These are phyloP conservation scores for Ambrosia trifida DNA, from an alignment of 129 eudicot genomes.

Conservation along the genomic window DNA sequence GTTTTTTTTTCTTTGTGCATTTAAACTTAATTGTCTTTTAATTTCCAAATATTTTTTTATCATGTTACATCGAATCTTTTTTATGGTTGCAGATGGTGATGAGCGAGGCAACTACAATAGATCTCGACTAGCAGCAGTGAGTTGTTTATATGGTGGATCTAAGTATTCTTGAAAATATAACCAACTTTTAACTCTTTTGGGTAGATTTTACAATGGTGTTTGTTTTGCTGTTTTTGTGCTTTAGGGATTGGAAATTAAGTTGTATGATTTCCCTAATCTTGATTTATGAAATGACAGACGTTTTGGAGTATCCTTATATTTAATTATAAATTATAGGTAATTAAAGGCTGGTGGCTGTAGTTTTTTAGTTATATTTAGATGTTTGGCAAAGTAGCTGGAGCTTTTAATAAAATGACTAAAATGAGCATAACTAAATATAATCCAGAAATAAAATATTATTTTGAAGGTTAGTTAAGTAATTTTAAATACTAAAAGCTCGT, in stretches of 20 bases:
- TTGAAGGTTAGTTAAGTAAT: no score
- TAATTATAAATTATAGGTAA: no score
- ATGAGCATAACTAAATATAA: no score
- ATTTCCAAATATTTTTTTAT: not conserved
- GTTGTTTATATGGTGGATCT: constrained; percentile 11
- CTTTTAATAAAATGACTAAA: no score
- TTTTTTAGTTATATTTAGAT: no score
- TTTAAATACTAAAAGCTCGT: no score
- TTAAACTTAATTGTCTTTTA: not conserved
- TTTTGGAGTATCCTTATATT: no score
- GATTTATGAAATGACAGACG: not conserved
- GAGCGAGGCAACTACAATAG: constrained; percentile 46
- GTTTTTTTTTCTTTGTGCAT: not conserved
- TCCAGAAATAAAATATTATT: no score
- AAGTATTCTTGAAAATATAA: not conserved
- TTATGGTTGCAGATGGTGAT: constrained; percentile 61
- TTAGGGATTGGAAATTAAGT: constrained; percentile 7
- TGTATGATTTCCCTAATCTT: not conserved
- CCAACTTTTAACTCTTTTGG: constrained; percentile 14
- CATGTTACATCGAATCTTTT: constrained; percentile 3
- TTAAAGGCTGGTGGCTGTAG: no score
- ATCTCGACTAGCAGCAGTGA: constrained; percentile 41
- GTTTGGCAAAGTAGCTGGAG: no score
- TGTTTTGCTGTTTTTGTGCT: not conserved
- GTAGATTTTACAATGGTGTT: constrained; percentile 3